Conservation (phyloP, 768 basidiomycete species). For the Mycena haematopus region DNA sequence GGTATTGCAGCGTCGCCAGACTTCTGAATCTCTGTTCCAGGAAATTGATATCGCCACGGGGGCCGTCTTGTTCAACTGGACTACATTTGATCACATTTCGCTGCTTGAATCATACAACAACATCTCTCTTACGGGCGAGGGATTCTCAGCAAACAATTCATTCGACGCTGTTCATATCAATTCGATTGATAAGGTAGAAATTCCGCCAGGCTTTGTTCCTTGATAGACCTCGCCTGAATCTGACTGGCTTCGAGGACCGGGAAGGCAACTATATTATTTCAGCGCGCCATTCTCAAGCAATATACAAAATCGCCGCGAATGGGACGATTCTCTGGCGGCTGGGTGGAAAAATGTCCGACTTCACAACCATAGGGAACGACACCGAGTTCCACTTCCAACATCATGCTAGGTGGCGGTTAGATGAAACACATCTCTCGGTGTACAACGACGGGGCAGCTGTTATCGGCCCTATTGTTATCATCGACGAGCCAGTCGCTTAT, state of each 20-base stretch:
- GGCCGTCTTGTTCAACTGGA: not conserved
- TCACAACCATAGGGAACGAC: not conserved
- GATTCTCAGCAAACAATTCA: not conserved
- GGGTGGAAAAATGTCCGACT: not conserved
- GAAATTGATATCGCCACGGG: not conserved
- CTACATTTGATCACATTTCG: not conserved
- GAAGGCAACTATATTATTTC: not conserved
- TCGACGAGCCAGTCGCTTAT: not conserved
- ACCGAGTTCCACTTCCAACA: not conserved
- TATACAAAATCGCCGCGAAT: not conserved
- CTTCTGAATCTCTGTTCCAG: not conserved
- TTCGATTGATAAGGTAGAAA: not conserved
- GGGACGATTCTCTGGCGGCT: not conserved
- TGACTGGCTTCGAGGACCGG: not conserved
- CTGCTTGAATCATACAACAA: not conserved
- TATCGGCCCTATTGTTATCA: not conserved
- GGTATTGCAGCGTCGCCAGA: not conserved
- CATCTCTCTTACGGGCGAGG: not conserved
- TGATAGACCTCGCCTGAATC: no score
- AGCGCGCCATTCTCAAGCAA: not conserved
- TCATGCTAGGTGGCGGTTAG: not conserved
- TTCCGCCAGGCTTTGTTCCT: no score
- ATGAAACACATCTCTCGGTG: not conserved
- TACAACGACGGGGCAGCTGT: not conserved
- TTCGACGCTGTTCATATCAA: not conserved